Evolutionary conservation across 2,329 filamentous ascomycete species (phyloP), one percentile per base, ranked within the genome.

Genomic region (Botrytis medusae): DNA sequence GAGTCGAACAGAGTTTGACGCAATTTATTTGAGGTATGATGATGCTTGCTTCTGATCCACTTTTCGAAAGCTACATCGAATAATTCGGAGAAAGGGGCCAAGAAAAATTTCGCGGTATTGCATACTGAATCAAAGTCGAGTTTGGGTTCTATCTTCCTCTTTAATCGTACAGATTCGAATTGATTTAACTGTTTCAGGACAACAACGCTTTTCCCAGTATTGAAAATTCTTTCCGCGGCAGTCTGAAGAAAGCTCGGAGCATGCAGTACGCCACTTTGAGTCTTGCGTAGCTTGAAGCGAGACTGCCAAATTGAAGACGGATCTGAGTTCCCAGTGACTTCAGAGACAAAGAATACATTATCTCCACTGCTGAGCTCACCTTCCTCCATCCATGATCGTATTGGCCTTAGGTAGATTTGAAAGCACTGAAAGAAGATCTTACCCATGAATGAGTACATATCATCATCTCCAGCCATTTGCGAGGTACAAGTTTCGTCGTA

Each of bases 151-250:
- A 75, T 74, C 60, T 74, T 82, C 73, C 72, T 80, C 79, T 71
- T 79, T 69, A 74, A 80, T 73, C 75, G 78, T 77, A 79, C 65
- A 67, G 82, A 77, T 67, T 84, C 81, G 74, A 87, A 85, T 72
- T 87, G 85, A 59, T 90, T 89, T 18, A 97, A 85, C 65, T 91
- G 88, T 74, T 91, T 91, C n/a, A 98, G 83, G 62, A 98, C 92
- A 1, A 96, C 89, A 72, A 96, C 91, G 78, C 92, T 97, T 82
- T 98, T 98, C 0, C 95, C 95, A 1, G 93, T 91, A 1, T 91
- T 94, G 78, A 97, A 95, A 54, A 98, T 93, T 75, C 90, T 92
- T 37, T 85, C 83, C 0, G 89, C 89, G 2, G 91, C 88, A 3
- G 91, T 87, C 57, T 90, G 88, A 7, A 98, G 85, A 76, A 97